phyloP scores from a whole-genome alignment of 805 yeast genomes.

The Starmerella asiatica region DNA sequence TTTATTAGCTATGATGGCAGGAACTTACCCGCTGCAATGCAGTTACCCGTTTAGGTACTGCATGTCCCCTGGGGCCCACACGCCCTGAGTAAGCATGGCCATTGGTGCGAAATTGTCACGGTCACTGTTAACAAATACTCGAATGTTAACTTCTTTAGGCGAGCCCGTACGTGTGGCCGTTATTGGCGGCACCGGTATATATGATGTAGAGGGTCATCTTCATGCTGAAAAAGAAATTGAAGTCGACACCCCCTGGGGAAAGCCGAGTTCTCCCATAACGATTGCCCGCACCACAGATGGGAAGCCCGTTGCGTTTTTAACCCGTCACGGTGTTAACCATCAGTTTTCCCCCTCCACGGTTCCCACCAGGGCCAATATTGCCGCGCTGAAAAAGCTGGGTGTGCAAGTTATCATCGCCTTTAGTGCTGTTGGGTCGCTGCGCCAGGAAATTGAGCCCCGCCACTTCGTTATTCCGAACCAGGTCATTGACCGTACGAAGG shows the following conservation, averaged over 20 bases:
- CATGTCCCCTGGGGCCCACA: no score
- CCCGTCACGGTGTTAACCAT: slow-evolving; percentile 88
- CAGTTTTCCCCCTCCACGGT: slow-evolving; percentile 83
- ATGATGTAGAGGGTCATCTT: slow-evolving; percentile 58
- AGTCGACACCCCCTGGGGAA: slow-evolving; percentile 92
- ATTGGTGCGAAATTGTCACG: no score
- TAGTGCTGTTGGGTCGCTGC: slow-evolving; percentile 91
- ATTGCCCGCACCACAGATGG: slow-evolving; percentile 66
- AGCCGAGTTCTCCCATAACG: slow-evolving; percentile 87
- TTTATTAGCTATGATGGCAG: not conserved
- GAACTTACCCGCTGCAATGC: no score
- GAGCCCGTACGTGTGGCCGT: slow-evolving; percentile 65
- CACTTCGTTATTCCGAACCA: slow-evolving; percentile 96
- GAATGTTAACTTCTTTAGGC: slow-evolving; percentile 6
- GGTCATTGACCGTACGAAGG: slow-evolving; percentile 93
- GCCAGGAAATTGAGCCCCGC: slow-evolving; percentile 76
- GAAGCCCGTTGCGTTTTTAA: slow-evolving; percentile 80
- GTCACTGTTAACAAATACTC: no score
- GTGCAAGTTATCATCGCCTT: slow-evolving; percentile 83
- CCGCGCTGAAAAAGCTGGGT: slow-evolving; percentile 80
- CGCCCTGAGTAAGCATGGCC: no score
- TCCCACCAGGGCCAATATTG: slow-evolving; percentile 87
- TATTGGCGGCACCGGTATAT: slow-evolving; percentile 97
- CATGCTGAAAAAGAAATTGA: slow-evolving; percentile 75
- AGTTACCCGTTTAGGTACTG: no score